phyloP scores from a whole-genome alignment of 2,329 filamentous ascomycete species.

The Massarina eburnea region DNA sequence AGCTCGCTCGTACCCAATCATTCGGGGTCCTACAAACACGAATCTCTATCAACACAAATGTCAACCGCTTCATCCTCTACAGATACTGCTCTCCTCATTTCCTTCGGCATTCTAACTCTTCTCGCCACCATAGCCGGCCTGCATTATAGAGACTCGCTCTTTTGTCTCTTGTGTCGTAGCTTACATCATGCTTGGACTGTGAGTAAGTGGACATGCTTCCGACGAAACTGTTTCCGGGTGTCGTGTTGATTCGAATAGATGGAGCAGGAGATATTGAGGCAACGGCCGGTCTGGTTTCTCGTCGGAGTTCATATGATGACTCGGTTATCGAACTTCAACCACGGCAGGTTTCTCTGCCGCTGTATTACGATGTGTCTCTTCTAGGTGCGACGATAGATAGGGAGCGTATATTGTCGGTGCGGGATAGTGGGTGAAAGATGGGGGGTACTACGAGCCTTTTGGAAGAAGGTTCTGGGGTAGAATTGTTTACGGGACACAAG shows the following conservation, averaged over 20 bases:
- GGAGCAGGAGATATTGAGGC: background rate
- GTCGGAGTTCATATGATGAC: background rate
- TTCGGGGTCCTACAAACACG: no score
- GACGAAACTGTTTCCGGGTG: background rate
- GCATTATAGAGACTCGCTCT: slow-evolving; percentile 1
- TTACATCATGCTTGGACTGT: background rate
- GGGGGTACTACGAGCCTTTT: no score
- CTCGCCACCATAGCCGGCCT: slow-evolving; percentile 2
- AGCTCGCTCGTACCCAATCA: no score
- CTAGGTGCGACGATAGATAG: no score
- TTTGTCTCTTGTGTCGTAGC: background rate
- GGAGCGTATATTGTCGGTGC: no score
- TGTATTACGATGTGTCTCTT: background rate
- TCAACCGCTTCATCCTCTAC: no score
- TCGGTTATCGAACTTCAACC: background rate
- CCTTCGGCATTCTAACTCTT: slow-evolving; percentile 9
- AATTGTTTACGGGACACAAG: no score
- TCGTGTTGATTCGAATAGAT: background rate
- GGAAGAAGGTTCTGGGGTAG: no score
- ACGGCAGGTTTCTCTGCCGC: background rate
- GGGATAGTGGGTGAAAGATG: no score
- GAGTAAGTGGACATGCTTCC: background rate
- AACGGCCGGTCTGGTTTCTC: background rate
- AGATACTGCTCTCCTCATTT: slow-evolving; percentile 4
- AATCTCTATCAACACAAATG: no score